Percentiles rank a stretch among this genome's conserved stretches.
phyloP scores from a whole-genome alignment of 345 rosid genomes.

The Kandelia obovata region DNA sequence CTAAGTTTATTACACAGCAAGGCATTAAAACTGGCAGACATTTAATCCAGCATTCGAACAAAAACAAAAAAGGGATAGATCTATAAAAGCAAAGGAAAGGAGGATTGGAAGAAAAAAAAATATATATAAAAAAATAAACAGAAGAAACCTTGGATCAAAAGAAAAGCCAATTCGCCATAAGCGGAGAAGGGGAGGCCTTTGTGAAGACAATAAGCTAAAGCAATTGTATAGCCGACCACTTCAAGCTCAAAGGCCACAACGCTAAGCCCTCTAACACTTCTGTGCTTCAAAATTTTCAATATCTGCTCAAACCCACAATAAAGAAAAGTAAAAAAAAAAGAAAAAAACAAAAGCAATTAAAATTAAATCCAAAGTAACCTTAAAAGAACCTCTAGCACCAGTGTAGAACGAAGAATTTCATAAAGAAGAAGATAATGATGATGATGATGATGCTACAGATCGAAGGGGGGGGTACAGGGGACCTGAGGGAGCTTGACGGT shows the following conservation, averaged over 20 bases:
- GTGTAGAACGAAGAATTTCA: background rate
- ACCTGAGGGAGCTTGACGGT: constrained; percentile 97
- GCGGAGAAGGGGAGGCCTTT: constrained; percentile 96
- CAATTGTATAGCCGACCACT: constrained; percentile 82
- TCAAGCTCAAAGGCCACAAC: constrained; percentile 84
- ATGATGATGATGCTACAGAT: background rate
- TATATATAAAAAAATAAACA: background rate
- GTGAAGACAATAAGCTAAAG: constrained; percentile 83
- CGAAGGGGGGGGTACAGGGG: background rate
- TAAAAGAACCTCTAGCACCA: background rate
- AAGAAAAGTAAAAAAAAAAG: background rate
- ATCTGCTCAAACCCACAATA: constrained; percentile 39
- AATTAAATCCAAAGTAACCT: background rate
- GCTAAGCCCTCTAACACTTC: constrained; percentile 80
- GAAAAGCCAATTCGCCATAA: constrained; percentile 82
- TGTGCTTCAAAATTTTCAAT: constrained; percentile 72
- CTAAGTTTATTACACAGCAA: no score
- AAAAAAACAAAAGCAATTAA: background rate
- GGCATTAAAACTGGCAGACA: no score
- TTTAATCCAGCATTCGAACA: no score
- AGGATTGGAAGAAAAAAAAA: background rate
- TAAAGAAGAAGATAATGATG: background rate
- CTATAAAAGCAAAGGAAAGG: no score
- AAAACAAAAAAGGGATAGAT: no score
- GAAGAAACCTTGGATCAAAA: constrained; percentile 70